phyloP scores from a whole-genome alignment of 805 yeast species.

The Myxozyma melibiosi region DNA sequence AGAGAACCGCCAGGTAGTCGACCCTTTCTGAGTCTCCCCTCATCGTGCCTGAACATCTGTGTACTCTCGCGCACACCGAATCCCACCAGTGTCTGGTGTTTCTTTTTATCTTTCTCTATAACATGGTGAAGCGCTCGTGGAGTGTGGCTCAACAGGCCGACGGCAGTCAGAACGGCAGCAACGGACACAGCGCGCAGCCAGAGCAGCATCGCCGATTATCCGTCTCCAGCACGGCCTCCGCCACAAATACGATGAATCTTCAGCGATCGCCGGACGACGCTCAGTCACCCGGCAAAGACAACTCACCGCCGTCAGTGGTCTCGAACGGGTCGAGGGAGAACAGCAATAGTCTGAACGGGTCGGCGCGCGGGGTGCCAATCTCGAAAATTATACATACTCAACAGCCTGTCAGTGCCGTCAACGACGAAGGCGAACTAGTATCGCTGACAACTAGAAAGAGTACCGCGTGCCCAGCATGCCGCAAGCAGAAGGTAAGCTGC shows the following conservation, averaged over 20 bases:
- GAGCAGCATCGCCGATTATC: neutral
- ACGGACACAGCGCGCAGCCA: neutral
- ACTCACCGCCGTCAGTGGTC: neutral
- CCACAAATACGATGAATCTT: neutral
- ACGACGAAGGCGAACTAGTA: neutral
- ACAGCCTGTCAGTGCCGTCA: neutral
- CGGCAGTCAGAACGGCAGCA: neutral
- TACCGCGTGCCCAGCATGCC: constrained; percentile 28
- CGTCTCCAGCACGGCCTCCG: neutral
- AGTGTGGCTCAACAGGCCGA: constrained; percentile 1
- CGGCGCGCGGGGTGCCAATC: neutral
- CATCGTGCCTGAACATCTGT: neutral
- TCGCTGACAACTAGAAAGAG: constrained; percentile 21
- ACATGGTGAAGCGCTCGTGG: constrained; percentile 21
- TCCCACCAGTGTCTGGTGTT: neutral
- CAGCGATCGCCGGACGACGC: constrained; percentile 5
- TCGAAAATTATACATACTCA: neutral
- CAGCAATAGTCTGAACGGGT: neutral
- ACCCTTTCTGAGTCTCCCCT: neutral
- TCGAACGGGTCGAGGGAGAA: neutral
- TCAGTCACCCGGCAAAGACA: constrained; percentile 3
- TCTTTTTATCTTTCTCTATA: neutral
- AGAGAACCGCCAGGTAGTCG: constrained; percentile 15
- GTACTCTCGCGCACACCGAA: neutral
- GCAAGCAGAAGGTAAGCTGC: constrained; percentile 21